phyloP scores from a whole-genome alignment of 2,329 filamentous ascomycete species.

The Colletotrichum costaricense region DNA sequence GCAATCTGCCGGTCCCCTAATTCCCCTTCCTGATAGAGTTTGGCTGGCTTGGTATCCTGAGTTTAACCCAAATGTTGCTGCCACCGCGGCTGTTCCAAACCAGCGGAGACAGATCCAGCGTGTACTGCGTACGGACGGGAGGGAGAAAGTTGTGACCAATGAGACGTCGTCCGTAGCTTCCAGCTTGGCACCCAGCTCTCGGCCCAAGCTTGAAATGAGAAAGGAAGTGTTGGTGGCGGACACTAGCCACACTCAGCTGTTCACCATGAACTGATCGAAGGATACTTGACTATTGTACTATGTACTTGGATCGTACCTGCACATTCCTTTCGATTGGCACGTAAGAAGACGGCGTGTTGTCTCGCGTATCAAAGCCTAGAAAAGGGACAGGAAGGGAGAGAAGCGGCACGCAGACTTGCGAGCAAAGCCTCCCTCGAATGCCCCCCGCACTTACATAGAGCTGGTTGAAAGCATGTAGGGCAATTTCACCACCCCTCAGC shows the following conservation, averaged over 20 bases:
- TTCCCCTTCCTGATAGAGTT: not conserved
- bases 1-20: not conserved
- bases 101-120: too few relatives aligned
- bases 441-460: not conserved
- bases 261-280: too few relatives aligned
- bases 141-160: not conserved
- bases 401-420: not conserved
- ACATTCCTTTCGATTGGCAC: not conserved
- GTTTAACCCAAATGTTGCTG: constrained; percentile 19
- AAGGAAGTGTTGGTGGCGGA: not conserved
- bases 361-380: not conserved
- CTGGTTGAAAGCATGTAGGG: not conserved
- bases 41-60: constrained; percentile 14
- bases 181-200: not conserved
- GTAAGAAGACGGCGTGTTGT: not conserved
- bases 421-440: not conserved
- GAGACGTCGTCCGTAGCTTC: not conserved
- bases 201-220: not conserved
- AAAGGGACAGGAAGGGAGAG: not conserved
- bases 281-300: too few relatives aligned
- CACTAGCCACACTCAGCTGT: not conserved
- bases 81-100: not conserved
- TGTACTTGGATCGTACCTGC: not conserved
- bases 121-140: not conserved
- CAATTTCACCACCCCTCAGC: not conserved